phyloP scores from a whole-genome alignment of 441 rosid genomes.

The Biscutella auriculata region DNA sequence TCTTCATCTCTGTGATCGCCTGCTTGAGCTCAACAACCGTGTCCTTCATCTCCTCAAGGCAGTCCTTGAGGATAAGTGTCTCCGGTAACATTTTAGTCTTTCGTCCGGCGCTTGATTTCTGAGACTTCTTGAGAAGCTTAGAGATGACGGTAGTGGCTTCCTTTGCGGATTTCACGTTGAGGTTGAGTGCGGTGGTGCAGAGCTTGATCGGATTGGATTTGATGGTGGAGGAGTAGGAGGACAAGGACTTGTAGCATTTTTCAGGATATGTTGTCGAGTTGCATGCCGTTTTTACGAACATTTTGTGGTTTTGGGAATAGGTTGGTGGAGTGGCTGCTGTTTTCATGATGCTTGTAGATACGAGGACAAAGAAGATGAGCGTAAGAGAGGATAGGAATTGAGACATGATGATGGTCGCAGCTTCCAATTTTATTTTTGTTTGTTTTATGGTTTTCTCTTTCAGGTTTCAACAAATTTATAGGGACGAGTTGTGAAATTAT shows the following conservation, averaged over 20 bases:
- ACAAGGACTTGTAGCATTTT: conserved; percentile 39
- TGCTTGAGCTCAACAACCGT: conserved; percentile 36
- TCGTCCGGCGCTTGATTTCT: conserved; percentile 18
- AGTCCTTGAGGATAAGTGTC: conserved; percentile 36
- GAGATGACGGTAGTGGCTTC: conserved; percentile 21
- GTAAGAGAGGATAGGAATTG: conserved; percentile 12
- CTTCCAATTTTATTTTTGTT: not conserved
- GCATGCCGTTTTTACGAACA: conserved; percentile 39
- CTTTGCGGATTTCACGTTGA: conserved; percentile 32
- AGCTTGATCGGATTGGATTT: conserved; percentile 40
- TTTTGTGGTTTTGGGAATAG: conserved; percentile 26
- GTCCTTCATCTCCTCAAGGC: conserved; percentile 35
- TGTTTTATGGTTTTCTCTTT: not conserved
- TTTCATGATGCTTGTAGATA: conserved; percentile 3
- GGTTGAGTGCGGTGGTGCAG: conserved; percentile 30
- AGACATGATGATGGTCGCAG: not conserved
- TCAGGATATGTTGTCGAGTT: conserved; percentile 32
- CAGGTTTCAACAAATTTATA: not conserved
- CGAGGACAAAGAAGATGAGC: conserved; percentile 7
- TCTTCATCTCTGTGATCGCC: conserved; percentile 30
- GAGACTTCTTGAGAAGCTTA: conserved; percentile 19
- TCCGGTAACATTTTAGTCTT: conserved; percentile 15
- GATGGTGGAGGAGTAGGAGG: conserved; percentile 32
- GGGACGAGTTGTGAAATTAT: not conserved
- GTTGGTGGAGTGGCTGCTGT: conserved; percentile 20